These are phyloP conservation scores for Botrytis porri DNA, from an alignment of 2,329 filamentous ascomycete species.

Conservation along the genomic window DNA sequence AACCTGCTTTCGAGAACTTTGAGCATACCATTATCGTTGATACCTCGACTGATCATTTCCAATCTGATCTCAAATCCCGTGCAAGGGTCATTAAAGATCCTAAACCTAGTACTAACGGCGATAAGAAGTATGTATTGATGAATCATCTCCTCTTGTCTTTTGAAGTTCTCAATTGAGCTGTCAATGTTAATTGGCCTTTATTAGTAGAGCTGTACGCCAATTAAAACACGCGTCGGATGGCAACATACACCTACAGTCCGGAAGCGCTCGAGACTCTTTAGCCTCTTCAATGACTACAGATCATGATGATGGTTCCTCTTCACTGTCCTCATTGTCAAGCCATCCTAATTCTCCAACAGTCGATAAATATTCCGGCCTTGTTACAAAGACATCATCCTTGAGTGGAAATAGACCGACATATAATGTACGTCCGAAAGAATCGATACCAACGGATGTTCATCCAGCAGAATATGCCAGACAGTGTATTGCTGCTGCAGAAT, in stretches of 20 bases:
- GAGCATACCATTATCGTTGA: constrained; percentile 34
- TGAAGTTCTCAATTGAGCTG: not conserved
- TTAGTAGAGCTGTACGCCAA: constrained; percentile 29
- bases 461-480: constrained; percentile 82
- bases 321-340: constrained; percentile 55
- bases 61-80: constrained; percentile 24
- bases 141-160: constrained; percentile 16
- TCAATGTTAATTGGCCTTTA: constrained; percentile 28
- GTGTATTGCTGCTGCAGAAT: constrained; percentile 84
- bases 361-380: constrained; percentile 40
- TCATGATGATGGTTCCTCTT: constrained; percentile 47
- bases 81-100: constrained; percentile 23
- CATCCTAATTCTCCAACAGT: constrained; percentile 60
- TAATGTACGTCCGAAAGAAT: constrained; percentile 71
- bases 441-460: constrained; percentile 74
- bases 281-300: constrained; percentile 56
- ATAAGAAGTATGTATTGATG: constrained; percentile 34
- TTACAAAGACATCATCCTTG: constrained; percentile 29
- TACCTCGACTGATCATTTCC: constrained; percentile 24
- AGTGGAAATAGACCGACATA: constrained; percentile 42
- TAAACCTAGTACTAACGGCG: constrained; percentile 25
- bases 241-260: constrained; percentile 35
- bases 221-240: constrained; percentile 30
- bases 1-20: constrained; percentile 24
- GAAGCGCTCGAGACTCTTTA: constrained; percentile 44